Percentiles rank a stretch among this genome's conserved stretches.
Conservation (phyloP, 768 basidiomycete species). For the Zangia roseola region DNA sequence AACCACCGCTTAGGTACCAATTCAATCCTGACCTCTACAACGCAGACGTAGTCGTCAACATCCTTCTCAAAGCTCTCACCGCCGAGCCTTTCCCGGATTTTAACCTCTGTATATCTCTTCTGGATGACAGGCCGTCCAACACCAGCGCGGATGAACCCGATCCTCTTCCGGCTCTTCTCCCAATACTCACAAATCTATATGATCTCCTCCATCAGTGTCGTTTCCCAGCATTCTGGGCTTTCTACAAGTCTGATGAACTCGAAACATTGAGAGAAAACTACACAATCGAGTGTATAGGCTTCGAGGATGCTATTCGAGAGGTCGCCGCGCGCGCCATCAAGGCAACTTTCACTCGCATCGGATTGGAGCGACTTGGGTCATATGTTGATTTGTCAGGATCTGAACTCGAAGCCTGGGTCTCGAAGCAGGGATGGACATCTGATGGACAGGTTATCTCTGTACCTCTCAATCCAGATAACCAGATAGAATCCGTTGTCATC, state of each 20-base stretch:
- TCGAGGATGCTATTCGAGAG: constrained; percentile 78
- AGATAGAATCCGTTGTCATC: constrained; percentile 81
- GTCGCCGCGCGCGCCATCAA: constrained; percentile 77
- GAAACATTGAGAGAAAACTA: constrained; percentile 81
- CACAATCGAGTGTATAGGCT: constrained; percentile 79
- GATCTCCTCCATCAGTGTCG: constrained; percentile 78
- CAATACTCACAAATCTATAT: constrained; percentile 64
- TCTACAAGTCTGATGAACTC: constrained; percentile 68
- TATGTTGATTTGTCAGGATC: constrained; percentile 70
- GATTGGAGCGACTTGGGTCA: constrained; percentile 59
- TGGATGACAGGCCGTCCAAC: constrained; percentile 67
- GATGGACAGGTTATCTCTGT: constrained; percentile 62
- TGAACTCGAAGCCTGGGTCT: constrained; percentile 58
- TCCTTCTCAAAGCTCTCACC: constrained; percentile 89
- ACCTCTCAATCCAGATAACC: constrained; percentile 85
- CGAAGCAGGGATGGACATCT: constrained; percentile 65
- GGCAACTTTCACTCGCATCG: constrained; percentile 76
- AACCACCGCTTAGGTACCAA: constrained; percentile 65
- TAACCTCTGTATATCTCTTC: constrained; percentile 89
- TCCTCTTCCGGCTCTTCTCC: constrained; percentile 70
- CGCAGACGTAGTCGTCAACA: constrained; percentile 89
- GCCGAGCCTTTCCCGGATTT: constrained; percentile 89
- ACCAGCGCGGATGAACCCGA: constrained; percentile 73
- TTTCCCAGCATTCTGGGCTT: constrained; percentile 83
- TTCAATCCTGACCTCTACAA: constrained; percentile 94